Conservation (phyloP, 139 green algal genomes). For the Eudorina sp. region DNA sequence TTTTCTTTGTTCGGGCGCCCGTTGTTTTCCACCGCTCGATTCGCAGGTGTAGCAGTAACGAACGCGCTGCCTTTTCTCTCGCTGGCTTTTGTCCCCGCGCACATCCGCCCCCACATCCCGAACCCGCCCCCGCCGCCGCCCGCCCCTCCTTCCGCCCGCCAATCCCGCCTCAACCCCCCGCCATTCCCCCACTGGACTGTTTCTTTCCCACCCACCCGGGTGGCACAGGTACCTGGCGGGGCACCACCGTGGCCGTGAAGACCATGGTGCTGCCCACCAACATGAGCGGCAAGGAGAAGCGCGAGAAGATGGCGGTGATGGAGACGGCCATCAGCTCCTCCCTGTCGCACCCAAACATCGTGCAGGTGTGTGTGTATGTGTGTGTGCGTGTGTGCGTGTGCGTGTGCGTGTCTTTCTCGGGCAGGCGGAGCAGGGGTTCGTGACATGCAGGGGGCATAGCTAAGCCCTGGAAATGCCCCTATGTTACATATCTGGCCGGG, state of each 20-base stretch:
- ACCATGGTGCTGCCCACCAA: constrained; percentile 63
- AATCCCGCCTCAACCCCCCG: neutral
- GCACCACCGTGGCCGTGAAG: constrained; percentile 61
- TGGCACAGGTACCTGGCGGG: constrained; percentile 60
- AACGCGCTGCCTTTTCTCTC: no score
- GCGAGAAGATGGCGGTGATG: constrained; percentile 69
- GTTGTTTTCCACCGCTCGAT: no score
- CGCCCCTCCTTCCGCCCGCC: neutral
- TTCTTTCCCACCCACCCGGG: neutral
- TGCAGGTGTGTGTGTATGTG: constrained; percentile 45
- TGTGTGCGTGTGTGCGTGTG: neutral
- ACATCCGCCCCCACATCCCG: neutral
- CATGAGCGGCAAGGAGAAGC: constrained; percentile 62
- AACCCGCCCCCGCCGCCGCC: no score
- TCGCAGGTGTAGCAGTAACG: no score
- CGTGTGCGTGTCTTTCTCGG: neutral
- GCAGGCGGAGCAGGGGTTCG: neutral
- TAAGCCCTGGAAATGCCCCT: no score
- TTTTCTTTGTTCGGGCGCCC: no score
- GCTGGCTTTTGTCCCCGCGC: neutral
- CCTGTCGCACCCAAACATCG: constrained; percentile 61
- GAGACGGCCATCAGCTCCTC: constrained; percentile 60
- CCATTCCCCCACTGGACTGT: neutral
- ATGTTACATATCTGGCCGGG: no score
- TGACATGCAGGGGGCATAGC: no score